Conservation (phyloP, 2,329 filamentous ascomycete genomes). For the Harringtonia aguacate region DNA sequence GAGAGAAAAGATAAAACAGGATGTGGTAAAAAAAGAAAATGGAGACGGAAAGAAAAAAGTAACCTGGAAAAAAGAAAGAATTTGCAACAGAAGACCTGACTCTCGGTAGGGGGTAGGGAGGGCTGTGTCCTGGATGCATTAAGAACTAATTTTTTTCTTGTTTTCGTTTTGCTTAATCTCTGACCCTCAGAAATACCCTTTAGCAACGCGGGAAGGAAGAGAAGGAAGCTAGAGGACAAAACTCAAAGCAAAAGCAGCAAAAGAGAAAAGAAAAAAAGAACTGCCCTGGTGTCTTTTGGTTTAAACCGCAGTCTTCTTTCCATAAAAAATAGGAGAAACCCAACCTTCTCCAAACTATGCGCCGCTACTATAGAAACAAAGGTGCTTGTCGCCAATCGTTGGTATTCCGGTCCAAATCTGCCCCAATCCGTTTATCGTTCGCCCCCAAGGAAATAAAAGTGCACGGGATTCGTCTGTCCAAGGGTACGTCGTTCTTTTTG, state of each 20-base stretch:
- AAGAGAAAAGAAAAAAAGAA: background rate
- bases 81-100: too few relatives aligned
- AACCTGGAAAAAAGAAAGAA: too few relatives aligned
- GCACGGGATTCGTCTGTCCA: too few relatives aligned
- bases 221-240: too few relatives aligned
- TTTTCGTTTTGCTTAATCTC: background rate
- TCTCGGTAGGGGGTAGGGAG: too few relatives aligned
- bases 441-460: background rate
- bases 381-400: conserved; percentile 1
- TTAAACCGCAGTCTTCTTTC: too few relatives aligned
- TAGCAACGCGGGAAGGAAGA: too few relatives aligned
- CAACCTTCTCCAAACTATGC: background rate
- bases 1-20: background rate
- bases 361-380: conserved; percentile 1
- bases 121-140: too few relatives aligned
- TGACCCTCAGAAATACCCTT: too few relatives aligned
- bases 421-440: background rate
- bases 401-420: conserved; percentile 2
- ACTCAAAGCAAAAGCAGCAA: too few relatives aligned
- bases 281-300: background rate
- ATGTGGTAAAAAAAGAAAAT: background rate
- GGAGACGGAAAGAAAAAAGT: background rate
- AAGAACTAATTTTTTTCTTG: background rate
- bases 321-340: background rate
- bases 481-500: too few relatives aligned